Base-by-base conservation (phyloP, 495 filamentous ascomycete species). In the Penicilliopsis zonata region DNA sequence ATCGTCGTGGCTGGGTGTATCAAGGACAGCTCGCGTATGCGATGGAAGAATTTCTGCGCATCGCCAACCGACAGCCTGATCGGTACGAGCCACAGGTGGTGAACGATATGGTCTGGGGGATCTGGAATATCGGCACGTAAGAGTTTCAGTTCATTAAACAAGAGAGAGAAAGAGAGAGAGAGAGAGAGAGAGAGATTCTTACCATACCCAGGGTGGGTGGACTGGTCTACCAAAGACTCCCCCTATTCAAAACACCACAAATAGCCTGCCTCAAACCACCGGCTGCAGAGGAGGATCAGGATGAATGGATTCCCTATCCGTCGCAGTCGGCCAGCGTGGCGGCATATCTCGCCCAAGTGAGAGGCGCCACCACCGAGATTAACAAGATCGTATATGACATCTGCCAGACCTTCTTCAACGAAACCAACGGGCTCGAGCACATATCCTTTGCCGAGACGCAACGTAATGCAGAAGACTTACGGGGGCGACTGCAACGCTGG, bases 231-330 rank as follows among this genome's bases (percentile, higher is more conserved):
- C n/a, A n/a, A n/a, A n/a, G n/a, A n/a, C n/a, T n/a, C n/a, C n/a
- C n/a, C n/a, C n/a, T n/a, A n/a, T n/a, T n/a, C n/a, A n/a, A n/a
- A n/a, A n/a, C n/a, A n/a, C n/a, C n/a, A n/a, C n/a, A n/a, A n/a
- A n/a, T n/a, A n/a, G n/a, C n/a, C n/a, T n/a, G n/a, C n/a, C n/a
- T n/a, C n/a, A n/a, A n/a, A n/a, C n/a, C n/a, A n/a, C n/a, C n/a
- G n/a, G n/a, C n/a, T n/a, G n/a, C n/a, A n/a, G n/a, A n/a, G n/a
- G n/a, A n/a, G n/a, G n/a, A n/a, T n/a, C n/a, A n/a, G n/a, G n/a
- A 49, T 28, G 29, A 18, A 22, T 49, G 46, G 46, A 25, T 13
- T 3, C 33, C 46, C 1, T 49, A 49, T 26, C 42, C 42, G 10
- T 31, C 18, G 15, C 40, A 30, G 15, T 27, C 15, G 10, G 37